phyloP scores from a whole-genome alignment of 805 yeast species.

The Debaryomyces prosopidis region DNA sequence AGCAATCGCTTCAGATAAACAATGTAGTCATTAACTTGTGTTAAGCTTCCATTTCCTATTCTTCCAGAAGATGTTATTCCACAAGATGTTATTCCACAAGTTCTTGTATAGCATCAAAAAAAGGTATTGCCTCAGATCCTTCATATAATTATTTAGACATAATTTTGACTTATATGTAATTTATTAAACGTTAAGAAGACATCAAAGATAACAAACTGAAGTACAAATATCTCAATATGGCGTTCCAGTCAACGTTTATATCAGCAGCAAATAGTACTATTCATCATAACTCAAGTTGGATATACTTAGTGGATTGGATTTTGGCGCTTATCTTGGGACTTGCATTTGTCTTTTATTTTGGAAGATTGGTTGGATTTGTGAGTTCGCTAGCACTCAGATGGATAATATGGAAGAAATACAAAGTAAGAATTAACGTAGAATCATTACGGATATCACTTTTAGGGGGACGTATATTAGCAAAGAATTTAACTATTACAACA shows the following conservation, averaged over 20 bases:
- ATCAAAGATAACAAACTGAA: too few relatives aligned
- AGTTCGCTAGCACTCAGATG: constrained; percentile 53
- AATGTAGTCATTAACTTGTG: too few relatives aligned
- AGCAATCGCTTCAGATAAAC: too few relatives aligned
- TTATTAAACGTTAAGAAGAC: too few relatives aligned
- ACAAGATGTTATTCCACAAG: too few relatives aligned
- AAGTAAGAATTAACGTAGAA: constrained; percentile 64
- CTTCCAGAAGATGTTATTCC: too few relatives aligned
- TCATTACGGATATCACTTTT: constrained; percentile 74
- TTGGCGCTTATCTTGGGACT: constrained; percentile 62
- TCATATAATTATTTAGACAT: too few relatives aligned
- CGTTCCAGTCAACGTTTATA: constrained; percentile 24
- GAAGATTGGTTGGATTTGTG: constrained; percentile 64
- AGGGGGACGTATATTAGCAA: constrained; percentile 80
- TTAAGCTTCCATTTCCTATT: too few relatives aligned
- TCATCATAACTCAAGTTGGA: constrained; percentile 45
- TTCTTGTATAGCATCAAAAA: too few relatives aligned
- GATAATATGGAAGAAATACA: constrained; percentile 62
- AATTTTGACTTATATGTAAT: too few relatives aligned
- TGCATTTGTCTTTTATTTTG: constrained; percentile 72
- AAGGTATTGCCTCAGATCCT: too few relatives aligned
- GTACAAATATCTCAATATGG: constrained; percentile 15
- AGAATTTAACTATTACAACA: constrained; percentile 73
- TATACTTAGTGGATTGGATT: constrained; percentile 83
- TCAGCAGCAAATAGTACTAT: constrained; percentile 22